phyloP scores from a whole-genome alignment of 768 basidiomycete genomes.

The Dacryopinax primogenitus region DNA sequence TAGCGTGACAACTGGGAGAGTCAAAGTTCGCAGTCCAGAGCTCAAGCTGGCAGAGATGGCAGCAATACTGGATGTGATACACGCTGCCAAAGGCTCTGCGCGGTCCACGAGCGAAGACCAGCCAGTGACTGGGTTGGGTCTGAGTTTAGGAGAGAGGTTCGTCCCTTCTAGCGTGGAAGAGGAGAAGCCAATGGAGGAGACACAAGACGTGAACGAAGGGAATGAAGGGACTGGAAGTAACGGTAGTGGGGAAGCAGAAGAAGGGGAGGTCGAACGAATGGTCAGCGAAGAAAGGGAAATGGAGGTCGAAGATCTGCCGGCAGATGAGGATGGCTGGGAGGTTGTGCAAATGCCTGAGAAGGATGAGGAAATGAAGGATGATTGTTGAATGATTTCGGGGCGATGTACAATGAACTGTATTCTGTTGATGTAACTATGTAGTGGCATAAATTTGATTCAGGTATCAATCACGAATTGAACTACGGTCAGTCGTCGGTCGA shows the following conservation, averaged over 20 bases:
- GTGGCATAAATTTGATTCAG: too few species aligned
- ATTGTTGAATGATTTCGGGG: too few species aligned
- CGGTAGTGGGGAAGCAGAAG: neutral
- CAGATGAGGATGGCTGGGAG: too few species aligned
- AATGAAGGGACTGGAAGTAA: neutral
- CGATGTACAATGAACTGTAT: too few species aligned
- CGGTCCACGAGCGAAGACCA: neutral
- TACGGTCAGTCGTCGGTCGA: too few species aligned
- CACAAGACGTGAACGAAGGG: neutral
- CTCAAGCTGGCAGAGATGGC: neutral
- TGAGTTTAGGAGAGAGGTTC: neutral
- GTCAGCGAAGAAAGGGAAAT: neutral
- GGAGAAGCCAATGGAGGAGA: neutral
- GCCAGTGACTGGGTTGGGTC: neutral
- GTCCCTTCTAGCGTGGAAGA: neutral
- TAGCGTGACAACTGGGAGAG: neutral
- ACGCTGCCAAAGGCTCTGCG: neutral
- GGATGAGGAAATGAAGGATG: too few species aligned
- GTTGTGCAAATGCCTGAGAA: too few species aligned
- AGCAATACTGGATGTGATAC: neutral
- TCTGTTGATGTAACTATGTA: too few species aligned
- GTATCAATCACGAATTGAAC: too few species aligned
- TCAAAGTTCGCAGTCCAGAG: neutral
- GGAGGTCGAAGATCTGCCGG: too few species aligned
- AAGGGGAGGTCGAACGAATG: neutral